Base-by-base conservation (phyloP, 441 rosid genomes). In the Biscutella auriculata region DNA sequence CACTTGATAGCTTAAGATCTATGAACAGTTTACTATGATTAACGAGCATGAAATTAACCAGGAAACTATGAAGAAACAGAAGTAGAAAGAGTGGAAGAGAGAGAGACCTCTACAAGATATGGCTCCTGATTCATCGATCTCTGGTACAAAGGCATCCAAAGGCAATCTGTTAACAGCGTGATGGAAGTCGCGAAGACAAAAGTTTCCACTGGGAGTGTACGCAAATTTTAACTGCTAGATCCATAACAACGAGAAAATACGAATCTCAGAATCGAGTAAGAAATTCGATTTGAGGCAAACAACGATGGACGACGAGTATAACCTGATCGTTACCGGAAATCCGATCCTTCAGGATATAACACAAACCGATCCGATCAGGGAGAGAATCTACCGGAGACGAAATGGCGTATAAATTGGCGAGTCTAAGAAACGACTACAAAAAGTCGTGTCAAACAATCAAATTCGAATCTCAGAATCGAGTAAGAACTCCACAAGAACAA, bases 101-200 rank as follows among this genome's bases (percentile, higher is more conserved):
- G 37, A 86, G 33, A 54, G 37, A 86, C 93, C 82, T 32, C 73
- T 40, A 46, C 71, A 59, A 44, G 61, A 62, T 54, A 68, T 60
- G 62, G 71, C 62, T 59, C 82, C 80, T 13, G 81, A 72, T 62
- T 73, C 88, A 64, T 73, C 63, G 29, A 80, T 67, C 62, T 82
- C 83, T 27, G 92, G 92, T 21, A 30, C 32, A 66, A 81, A 87
- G 14, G 79, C 76, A 66, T 80, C 85, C n/a, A 26, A 32, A 16
- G 96, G 93, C 70, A 87, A 65, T 68, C 65, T 74, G 56, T 81
- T 79, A 48, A 87, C 90, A 57, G 95, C 88, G 1, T 73, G 87
- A 73, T 91, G 97, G 49, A 91, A 91, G 62, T 81, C 93, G 15
- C 83, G 79, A 25, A 91, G 80, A 62, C 73, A 60, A 63, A 82